Conservation (phyloP, 2,329 filamentous ascomycete genomes). For the Paracoccidioides lutzii region DNA sequence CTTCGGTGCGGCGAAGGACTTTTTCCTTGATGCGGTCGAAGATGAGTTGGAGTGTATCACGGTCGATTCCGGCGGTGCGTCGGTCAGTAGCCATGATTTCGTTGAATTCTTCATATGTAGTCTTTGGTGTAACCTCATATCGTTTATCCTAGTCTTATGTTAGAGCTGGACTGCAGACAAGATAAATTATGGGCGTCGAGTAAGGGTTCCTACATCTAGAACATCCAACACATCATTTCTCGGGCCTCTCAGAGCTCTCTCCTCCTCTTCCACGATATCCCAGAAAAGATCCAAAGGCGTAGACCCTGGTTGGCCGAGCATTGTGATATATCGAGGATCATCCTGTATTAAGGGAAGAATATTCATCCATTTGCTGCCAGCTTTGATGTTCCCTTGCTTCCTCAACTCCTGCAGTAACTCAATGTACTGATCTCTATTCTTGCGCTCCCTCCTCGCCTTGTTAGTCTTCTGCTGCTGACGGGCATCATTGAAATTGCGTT, state of each 20-base stretch:
- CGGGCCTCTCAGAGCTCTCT: slow-evolving; percentile 66
- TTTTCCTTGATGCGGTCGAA: slow-evolving; percentile 85
- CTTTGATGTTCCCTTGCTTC: slow-evolving; percentile 67
- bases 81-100: slow-evolving; percentile 71
- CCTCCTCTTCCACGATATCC: slow-evolving; percentile 89
- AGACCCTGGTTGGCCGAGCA: slow-evolving; percentile 74
- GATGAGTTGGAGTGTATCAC: slow-evolving; percentile 64
- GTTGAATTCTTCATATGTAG: slow-evolving; percentile 78
- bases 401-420: slow-evolving; percentile 62
- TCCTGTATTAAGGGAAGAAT: slow-evolving; percentile 61
- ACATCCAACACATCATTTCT: slow-evolving; percentile 79
- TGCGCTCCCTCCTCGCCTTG: slow-evolving; percentile 69
- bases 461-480: slow-evolving; percentile 76
- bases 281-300: slow-evolving; percentile 86
- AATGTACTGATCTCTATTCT: slow-evolving; percentile 70
- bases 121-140: slow-evolving; percentile 78
- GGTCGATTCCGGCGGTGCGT: slow-evolving; percentile 76
- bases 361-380: slow-evolving; percentile 79
- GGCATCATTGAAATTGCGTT: slow-evolving; percentile 80
- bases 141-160: slow-evolving; percentile 58
- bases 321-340: slow-evolving; percentile 69
- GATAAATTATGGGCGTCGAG: not conserved
- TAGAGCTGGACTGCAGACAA: slow-evolving; percentile 20
- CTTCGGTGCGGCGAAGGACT: slow-evolving; percentile 65
- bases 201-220: slow-evolving; percentile 54